Evolutionary conservation across 2,329 filamentous ascomycete genomes (phyloP).

Genomic region (Stemphylium lycopersici): DNA sequence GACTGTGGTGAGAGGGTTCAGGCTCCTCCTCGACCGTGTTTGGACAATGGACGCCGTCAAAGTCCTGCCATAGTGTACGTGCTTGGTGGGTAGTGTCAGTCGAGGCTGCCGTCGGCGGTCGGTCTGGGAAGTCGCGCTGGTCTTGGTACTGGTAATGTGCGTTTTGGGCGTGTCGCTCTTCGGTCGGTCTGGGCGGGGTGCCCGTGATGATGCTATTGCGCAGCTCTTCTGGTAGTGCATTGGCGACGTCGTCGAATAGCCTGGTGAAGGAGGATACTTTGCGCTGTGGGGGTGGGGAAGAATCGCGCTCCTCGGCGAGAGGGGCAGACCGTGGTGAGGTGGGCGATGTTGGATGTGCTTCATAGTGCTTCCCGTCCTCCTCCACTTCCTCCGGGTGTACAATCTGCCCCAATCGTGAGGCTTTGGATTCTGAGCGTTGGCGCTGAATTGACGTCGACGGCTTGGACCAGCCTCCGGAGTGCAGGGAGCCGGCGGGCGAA

Average conservation of each 20-base stretch:
- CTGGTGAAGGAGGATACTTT: conserved; percentile 46
- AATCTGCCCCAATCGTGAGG: conserved; percentile 51
- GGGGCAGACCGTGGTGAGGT: conserved; percentile 3
- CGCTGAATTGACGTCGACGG: conserved; percentile 40
- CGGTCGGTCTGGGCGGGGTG: conserved; percentile 11
- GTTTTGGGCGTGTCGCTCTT: conserved; percentile 10
- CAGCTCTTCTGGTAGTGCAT: conserved; percentile 42
- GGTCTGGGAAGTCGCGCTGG: conserved; percentile 46
- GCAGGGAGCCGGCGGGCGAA: conserved; percentile 68
- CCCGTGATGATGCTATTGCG: conserved; percentile 26
- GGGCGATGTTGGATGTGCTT: conserved; percentile 25
- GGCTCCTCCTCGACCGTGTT: conserved; percentile 51
- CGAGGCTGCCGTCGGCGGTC: conserved; percentile 61
- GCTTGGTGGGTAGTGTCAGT: conserved; percentile 69
- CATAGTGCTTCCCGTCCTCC: conserved; percentile 17
- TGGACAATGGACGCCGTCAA: conserved; percentile 79
- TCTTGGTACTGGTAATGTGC: conserved; percentile 16
- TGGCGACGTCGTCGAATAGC: conserved; percentile 46
- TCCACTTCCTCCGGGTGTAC: conserved; percentile 45
- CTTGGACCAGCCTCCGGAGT: conserved; percentile 55
- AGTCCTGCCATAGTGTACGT: conserved; percentile 74
- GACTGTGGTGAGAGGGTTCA: conserved; percentile 28
- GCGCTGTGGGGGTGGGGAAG: conserved; percentile 23
- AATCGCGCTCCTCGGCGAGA: neutral
- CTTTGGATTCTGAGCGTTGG: conserved; percentile 49